Conservation (phyloP, 164 flowering plant species). For the Vitis riparia region DNA sequence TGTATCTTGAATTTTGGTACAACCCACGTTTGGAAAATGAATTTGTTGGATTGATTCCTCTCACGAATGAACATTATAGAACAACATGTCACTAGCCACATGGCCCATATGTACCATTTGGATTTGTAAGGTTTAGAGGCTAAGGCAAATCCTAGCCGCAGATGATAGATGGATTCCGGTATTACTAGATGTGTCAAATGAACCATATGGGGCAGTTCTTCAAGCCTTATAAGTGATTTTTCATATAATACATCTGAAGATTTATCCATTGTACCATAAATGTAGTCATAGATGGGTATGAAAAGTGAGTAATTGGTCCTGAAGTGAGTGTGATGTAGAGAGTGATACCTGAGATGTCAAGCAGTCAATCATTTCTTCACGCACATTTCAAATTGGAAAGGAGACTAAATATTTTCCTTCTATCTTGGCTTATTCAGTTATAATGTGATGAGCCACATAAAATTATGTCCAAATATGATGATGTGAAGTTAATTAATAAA, state of each 20-base stretch:
- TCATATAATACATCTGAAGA: slow-evolving; percentile 49
- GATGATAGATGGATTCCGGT: slow-evolving; percentile 65
- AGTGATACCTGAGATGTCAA: slow-evolving; percentile 41
- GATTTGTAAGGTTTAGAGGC: slow-evolving; percentile 59
- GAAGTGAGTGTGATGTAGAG: slow-evolving; percentile 52
- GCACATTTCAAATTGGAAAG: too few relatives aligned
- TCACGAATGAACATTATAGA: slow-evolving; percentile 48
- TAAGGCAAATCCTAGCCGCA: slow-evolving; percentile 53
- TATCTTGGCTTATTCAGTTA: too few relatives aligned
- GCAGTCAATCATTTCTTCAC: background rate
- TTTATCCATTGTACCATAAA: slow-evolving; percentile 59
- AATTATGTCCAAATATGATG: too few relatives aligned
- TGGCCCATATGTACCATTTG: slow-evolving; percentile 60
- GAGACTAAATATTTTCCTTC: too few relatives aligned
- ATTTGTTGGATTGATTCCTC: slow-evolving; percentile 43
- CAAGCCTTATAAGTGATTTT: slow-evolving; percentile 33
- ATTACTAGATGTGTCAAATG: slow-evolving; percentile 74
- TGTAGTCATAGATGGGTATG: slow-evolving; percentile 56
- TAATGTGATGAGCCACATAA: too few relatives aligned
- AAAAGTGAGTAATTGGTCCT: slow-evolving; percentile 54
- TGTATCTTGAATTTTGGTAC: slow-evolving; percentile 61
- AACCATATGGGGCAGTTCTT: slow-evolving; percentile 54
- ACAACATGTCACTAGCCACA: slow-evolving; percentile 61
- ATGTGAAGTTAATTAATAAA: too few relatives aligned
- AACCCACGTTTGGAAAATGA: slow-evolving; percentile 68